A percentile compares a stretch with the other conserved stretches of the same genome.
Conservation (phyloP, 768 basidiomycete species). For the Pulveroboletus sp. region DNA sequence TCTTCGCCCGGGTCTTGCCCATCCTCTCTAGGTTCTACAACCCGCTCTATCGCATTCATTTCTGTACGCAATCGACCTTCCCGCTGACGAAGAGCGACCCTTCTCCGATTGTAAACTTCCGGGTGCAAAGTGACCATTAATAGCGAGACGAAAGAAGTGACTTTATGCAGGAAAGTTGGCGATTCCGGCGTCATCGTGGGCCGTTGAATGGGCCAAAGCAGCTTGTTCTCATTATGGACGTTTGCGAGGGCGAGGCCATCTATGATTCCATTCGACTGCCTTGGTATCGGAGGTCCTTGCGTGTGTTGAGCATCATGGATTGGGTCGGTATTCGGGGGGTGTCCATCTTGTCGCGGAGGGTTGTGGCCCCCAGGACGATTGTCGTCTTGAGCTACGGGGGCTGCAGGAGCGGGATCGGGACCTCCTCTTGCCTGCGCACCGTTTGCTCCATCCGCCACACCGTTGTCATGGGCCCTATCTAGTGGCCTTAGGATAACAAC, state of each 20-base stretch:
- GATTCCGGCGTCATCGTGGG: slow-evolving; percentile 26
- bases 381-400: slow-evolving; percentile 16
- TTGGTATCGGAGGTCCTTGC: slow-evolving; percentile 29
- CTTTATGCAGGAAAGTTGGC: slow-evolving; percentile 49
- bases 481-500: slow-evolving; percentile 38
- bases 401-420: slow-evolving; percentile 19
- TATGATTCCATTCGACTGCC: slow-evolving; percentile 36
- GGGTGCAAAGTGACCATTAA: slow-evolving; percentile 64
- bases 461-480: slow-evolving; percentile 31
- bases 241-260: slow-evolving; percentile 56
- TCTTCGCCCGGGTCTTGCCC: slow-evolving; percentile 32
- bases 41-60: slow-evolving; percentile 39
- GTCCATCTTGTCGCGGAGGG: slow-evolving; percentile 14
- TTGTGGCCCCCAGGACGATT: slow-evolving; percentile 15
- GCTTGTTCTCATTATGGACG: slow-evolving; percentile 50
- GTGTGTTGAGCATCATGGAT: slow-evolving; percentile 17
- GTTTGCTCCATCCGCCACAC: slow-evolving; percentile 19
- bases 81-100: slow-evolving; percentile 51
- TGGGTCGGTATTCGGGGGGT: slow-evolving; percentile 14
- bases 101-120: slow-evolving; percentile 68
- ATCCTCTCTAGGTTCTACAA: slow-evolving; percentile 27
- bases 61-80: slow-evolving; percentile 69
- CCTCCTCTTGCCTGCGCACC: slow-evolving; percentile 17
- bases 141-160: slow-evolving; percentile 50
- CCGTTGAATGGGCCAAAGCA: slow-evolving; percentile 37